Base-by-base conservation (phyloP, 139 green algal genomes). In the Dunaliella primolecta region DNA sequence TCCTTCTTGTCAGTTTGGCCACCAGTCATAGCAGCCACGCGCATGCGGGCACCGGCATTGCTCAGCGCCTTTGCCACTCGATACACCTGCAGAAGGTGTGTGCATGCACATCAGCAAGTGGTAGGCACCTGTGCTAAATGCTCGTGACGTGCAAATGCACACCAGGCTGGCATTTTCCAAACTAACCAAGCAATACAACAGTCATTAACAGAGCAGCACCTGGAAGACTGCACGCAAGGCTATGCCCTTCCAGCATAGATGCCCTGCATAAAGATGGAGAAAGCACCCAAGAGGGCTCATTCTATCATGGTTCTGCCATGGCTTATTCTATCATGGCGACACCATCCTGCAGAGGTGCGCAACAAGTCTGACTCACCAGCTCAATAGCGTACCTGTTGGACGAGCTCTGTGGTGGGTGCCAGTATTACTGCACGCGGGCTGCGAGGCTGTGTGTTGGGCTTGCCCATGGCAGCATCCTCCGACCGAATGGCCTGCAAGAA, bases 361-460 rank as follows among this genome's bases (percentile, higher is more conserved):
- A n/a, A n/a, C n/a, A n/a, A n/a, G n/a, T n/a, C n/a, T n/a, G n/a
- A n/a, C n/a, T n/a, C n/a, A n/a, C n/a, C n/a, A n/a, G n/a, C n/a
- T n/a, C n/a, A n/a, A n/a, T n/a, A n/a, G n/a, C 71, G 2, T 57
- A 94, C 91, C 83, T 93, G 91, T 91, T 90, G 90, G 36, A 91
- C 91, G 30, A 94, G 89, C 89, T 94, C 91, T 88, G 86, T 78
- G 0, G 93, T 95, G 2, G 93, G 93, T n/a, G 88, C 86, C n/a
- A 95, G 21, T 7, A 95, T 78, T 21, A 95, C 64, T n/a, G 92
- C 71, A 11, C 88, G 84, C 0, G 93, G 93, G 29, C 81, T 75
- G 46, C 80, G 37, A 2, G 87, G 85, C 70, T 37, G 64, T 1
- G 86, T 90, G 1, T 75, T 78, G 0, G 80, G 78, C n/a, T 75